Percentiles rank a stretch among this genome's conserved stretches.
phyloP scores from a whole-genome alignment of 345 rosid genomes.

The Acer campestre region DNA sequence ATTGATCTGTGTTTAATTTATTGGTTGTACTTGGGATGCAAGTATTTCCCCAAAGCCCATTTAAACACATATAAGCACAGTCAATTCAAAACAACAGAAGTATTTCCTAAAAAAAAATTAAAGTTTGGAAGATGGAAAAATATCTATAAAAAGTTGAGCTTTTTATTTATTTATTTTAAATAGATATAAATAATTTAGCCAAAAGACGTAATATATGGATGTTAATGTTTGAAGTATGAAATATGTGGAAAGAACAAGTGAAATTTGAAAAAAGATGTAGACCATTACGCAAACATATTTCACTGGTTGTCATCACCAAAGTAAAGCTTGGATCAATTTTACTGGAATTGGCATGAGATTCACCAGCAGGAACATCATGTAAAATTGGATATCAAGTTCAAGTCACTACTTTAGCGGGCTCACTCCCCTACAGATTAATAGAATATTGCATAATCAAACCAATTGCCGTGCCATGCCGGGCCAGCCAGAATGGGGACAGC shows the following conservation, averaged over 20 bases:
- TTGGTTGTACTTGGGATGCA: slow-evolving; percentile 45
- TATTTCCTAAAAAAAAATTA: not conserved
- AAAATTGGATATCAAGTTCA: not conserved
- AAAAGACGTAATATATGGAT: not conserved
- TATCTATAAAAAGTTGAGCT: not conserved
- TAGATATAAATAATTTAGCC: not conserved
- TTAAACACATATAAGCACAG: slow-evolving; percentile 56
- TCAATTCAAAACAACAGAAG: slow-evolving; percentile 38
- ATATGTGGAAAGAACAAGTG: not conserved
- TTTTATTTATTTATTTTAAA: not conserved
- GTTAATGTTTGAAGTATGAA: not conserved
- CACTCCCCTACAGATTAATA: not conserved
- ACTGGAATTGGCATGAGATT: not conserved
- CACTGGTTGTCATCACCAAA: not conserved
- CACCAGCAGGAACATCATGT: not conserved
- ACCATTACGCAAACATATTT: not conserved
- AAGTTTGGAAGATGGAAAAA: not conserved
- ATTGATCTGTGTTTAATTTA: not conserved
- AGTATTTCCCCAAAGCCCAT: slow-evolving; percentile 67
- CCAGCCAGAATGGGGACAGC: no score
- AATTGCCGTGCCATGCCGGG: no score
- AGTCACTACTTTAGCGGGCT: not conserved
- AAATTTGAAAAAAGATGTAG: not conserved
- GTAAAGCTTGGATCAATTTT: not conserved
- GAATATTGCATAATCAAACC: not conserved